phyloP scores from a whole-genome alignment of 371 early-diverging fungal species.

The Smittium culicis region DNA sequence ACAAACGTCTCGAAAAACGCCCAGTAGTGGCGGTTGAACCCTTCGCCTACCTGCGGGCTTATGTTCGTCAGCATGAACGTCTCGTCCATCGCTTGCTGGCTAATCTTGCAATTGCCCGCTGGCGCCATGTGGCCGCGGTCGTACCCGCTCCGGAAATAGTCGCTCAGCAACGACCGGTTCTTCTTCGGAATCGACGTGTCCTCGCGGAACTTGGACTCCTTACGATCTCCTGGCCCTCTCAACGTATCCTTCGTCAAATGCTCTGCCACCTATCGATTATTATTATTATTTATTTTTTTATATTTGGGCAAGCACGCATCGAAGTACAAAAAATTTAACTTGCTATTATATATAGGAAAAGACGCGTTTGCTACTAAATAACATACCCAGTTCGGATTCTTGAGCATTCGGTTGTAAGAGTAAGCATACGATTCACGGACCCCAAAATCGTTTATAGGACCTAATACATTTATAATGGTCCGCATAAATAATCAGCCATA shows the following conservation, averaged over 20 bases:
- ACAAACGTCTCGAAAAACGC: constrained; percentile 63
- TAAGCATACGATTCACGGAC: too few relatives aligned
- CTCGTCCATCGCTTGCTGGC: constrained; percentile 56
- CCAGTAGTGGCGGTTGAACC: constrained; percentile 74
- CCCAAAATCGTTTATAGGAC: too few relatives aligned
- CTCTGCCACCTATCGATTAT: constrained; percentile 48
- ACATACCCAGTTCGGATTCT: too few relatives aligned
- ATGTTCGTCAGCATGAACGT: constrained; percentile 68
- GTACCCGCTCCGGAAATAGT: constrained; percentile 56
- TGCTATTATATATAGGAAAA: too few relatives aligned
- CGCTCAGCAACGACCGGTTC: constrained; percentile 51
- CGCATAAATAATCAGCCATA: too few relatives aligned
- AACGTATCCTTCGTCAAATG: constrained; percentile 55
- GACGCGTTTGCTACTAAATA: too few relatives aligned
- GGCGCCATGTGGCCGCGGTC: constrained; percentile 77
- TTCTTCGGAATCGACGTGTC: constrained; percentile 44
- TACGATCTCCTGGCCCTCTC: constrained; percentile 35
- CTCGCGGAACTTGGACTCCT: constrained; percentile 53
- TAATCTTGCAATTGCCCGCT: constrained; percentile 62
- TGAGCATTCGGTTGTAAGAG: too few relatives aligned
- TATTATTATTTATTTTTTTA: too few relatives aligned
- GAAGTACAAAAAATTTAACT: too few relatives aligned
- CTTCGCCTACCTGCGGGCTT: constrained; percentile 66
- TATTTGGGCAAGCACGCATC: too few relatives aligned
- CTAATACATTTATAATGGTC: too few relatives aligned